Base-by-base conservation (phyloP, 495 filamentous ascomycete genomes). In the Trypethelium eluteriae region DNA sequence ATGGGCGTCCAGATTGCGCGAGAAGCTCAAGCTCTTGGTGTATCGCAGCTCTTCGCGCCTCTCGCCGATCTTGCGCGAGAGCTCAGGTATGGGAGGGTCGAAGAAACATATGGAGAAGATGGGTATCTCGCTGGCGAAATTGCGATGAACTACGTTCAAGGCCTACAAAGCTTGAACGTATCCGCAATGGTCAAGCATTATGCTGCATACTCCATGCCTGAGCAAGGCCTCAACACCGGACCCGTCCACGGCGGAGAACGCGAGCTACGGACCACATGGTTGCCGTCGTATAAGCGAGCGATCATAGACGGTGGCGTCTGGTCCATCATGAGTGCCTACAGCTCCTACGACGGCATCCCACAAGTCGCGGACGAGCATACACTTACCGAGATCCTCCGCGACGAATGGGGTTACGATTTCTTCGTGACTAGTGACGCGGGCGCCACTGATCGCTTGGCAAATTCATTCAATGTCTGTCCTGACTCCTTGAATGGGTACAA, bases 151-250 rank as follows among this genome's bases (percentile, higher is more conserved):
- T 88, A 85, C 64, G 81, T 85, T 64, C 82, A 79, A 34, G 87
- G 86, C 32, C 71, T 88, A 4, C 88, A 90, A 73, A 80, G 80
- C 34, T 79, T 80, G 39, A 84, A 84, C 65, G 86, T 89, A 35
- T 84, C 84, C 6, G 81, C 87, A 14, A 89, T 81, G 67, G 85
- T 90, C 38, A 91, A 90, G 78, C 87, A 90, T 70, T 90, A 86
- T 71, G 81, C 82, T 2, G 88, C 80, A 4, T 88, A 83, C 72
- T 86, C 78, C 34, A 79, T 75, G n/a, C 86, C 85, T 0, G 87
- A 89, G 69, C 85, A 89, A 73, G 87, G 87, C 6, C 68, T 89
- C 2, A 89, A 90, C 63, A 86, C 85, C 64, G 86, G 81, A 0
- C 86, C 87, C 1, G 86, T 88, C 1, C 86, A 88, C 67, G 87